Percentiles rank a stretch among this genome's conserved stretches.
Conservation (phyloP, 1,284 basidiomycete species). For the Ustilago hordei region DNA sequence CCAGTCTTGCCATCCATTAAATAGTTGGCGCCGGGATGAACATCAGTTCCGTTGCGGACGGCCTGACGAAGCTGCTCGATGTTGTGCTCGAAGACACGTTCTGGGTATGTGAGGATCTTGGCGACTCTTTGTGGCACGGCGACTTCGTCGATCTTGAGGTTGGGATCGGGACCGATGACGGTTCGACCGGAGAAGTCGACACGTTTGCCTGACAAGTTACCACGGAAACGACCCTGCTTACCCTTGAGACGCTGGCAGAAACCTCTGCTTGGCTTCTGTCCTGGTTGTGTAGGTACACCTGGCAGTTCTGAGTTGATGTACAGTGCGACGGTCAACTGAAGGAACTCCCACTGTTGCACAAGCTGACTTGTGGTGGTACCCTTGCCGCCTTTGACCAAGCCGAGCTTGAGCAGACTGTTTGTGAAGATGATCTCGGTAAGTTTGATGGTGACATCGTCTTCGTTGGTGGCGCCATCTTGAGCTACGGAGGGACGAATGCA, state of each 20-base stretch:
- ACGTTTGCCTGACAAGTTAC: conserved; percentile 97
- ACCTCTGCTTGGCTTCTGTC: conserved; percentile 73
- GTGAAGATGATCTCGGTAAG: conserved; percentile 96
- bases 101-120: conserved; percentile 95
- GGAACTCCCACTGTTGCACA: conserved; percentile 94
- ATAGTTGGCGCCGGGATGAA: conserved; percentile 96
- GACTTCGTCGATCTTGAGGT: conserved; percentile 85
- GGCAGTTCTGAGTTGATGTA: conserved; percentile 99
- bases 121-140: conserved; percentile 97
- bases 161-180: conserved; percentile 98
- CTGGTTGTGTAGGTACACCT: conserved; percentile 72
- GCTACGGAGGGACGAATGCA: conserved; percentile 97
- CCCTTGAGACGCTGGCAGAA: conserved; percentile 99
- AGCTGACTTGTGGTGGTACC: conserved; percentile 67
- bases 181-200: conserved; percentile 99
- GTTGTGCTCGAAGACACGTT: conserved; percentile 93
- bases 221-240: conserved; percentile 98
- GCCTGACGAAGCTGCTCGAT: conserved; percentile 82
- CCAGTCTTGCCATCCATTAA: conserved; percentile 77
- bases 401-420: conserved; percentile 91
- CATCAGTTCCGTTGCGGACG: conserved; percentile 88
- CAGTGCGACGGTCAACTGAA: conserved; percentile 93
- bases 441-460: conserved; percentile 98
- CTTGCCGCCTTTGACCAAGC: conserved; percentile 77
- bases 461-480: conserved; percentile 85